Evolutionary conservation across 1,284 basidiomycete species (phyloP).

Genomic region (Kwoniella shivajii): DNA sequence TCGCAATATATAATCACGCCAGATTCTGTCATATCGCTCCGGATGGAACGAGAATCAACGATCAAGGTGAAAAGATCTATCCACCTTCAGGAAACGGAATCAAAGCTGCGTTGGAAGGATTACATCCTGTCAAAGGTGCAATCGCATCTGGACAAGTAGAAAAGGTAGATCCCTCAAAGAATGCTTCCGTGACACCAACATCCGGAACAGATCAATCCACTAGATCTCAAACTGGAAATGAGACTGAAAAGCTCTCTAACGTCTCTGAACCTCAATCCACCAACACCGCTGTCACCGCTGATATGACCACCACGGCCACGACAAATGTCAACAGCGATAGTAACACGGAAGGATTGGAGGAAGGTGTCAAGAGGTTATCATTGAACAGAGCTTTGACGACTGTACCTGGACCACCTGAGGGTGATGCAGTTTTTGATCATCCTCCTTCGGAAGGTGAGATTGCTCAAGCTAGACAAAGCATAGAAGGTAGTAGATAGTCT

Average conservation of each 20-base stretch:
- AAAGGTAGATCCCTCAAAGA: constrained; percentile 5
- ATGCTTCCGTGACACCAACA: no score
- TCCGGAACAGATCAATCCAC: no score
- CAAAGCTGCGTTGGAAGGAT: constrained; percentile 42
- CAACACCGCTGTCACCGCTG: not conserved
- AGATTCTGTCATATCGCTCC: constrained; percentile 43
- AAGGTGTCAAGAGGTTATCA: constrained; percentile 20
- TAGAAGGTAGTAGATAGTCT: constrained; percentile 12
- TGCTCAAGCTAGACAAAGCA: constrained; percentile 23
- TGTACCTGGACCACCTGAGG: constrained; percentile 40
- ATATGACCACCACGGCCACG: not conserved
- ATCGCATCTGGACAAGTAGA: constrained; percentile 28
- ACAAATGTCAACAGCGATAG: constrained; percentile 7
- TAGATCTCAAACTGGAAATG: no score
- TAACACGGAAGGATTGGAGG: constrained; percentile 17
- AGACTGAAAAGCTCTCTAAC: no score
- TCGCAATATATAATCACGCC: no score
- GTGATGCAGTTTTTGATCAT: constrained; percentile 48
- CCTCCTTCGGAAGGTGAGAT: constrained; percentile 39
- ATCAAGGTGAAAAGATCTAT: constrained; percentile 39
- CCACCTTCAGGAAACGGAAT: constrained; percentile 52
- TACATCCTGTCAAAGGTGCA: constrained; percentile 26
- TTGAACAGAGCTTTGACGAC: constrained; percentile 23
- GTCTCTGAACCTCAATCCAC: no score
- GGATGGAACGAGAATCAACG: constrained; percentile 47